These are phyloP conservation scores for Phyllosticta ampelicida DNA, from an alignment of 2,329 filamentous ascomycete species.

Conservation along the genomic window DNA sequence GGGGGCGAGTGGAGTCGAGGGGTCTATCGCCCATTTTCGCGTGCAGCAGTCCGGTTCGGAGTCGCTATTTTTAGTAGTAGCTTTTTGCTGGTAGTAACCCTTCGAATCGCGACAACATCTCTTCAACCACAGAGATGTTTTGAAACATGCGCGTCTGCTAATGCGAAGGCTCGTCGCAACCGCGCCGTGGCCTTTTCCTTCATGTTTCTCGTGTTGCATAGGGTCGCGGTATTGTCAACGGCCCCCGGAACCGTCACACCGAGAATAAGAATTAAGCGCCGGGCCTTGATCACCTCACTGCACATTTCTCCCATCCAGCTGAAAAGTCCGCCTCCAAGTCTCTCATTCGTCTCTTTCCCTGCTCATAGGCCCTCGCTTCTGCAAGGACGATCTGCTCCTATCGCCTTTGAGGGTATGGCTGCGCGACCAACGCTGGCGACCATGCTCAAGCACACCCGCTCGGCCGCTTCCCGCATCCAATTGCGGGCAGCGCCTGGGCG, in stretches of 20 bases:
- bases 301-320: constrained; percentile 2
- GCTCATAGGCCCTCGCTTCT: constrained; percentile 3
- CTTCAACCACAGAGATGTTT: background rate
- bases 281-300: constrained; percentile 1
- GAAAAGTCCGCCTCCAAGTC: background rate
- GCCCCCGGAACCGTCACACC: constrained; percentile 6
- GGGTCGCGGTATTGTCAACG: background rate
- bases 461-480: background rate
- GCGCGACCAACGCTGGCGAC: background rate
- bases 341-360: constrained; percentile 8
- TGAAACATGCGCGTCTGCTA: background rate
- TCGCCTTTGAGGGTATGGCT: background rate
- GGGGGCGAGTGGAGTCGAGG: background rate
- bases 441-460: background rate
- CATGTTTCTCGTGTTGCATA: background rate
- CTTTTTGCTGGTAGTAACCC: background rate
- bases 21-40: background rate
- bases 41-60: background rate
- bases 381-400: constrained; percentile 7
- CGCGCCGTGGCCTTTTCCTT: background rate
- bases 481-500: background rate
- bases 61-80: background rate
- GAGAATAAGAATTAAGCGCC: constrained; percentile 7
- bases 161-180: background rate
- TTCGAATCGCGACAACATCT: background rate